Percentiles rank a stretch among this genome's conserved stretches.
Evolutionary conservation across 768 basidiomycete genomes (phyloP).

Genomic region (Panaeolus papilionaceus): DNA sequence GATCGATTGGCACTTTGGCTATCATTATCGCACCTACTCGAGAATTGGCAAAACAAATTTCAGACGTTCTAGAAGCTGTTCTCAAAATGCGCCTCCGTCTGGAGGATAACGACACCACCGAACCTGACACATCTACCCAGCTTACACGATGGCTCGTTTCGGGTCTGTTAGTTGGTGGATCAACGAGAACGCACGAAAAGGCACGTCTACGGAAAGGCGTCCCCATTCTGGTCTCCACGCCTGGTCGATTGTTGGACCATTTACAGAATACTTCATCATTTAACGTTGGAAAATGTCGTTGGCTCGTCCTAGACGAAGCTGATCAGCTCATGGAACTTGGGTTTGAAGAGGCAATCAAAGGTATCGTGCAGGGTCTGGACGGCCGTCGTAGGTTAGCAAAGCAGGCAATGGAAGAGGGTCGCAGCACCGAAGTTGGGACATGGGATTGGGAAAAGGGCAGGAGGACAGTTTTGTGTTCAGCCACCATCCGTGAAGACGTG

Average conservation of each 20-base stretch:
- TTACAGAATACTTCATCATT: slow-evolving; percentile 95
- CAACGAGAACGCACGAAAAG: slow-evolving; percentile 94
- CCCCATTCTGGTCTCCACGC: slow-evolving; percentile 95
- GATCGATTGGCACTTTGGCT: slow-evolving; percentile 93
- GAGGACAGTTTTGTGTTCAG: slow-evolving; percentile 93
- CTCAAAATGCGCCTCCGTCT: slow-evolving; percentile 77
- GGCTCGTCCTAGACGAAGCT: slow-evolving; percentile 97
- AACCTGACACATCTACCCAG: slow-evolving; percentile 47
- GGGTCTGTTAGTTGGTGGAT: slow-evolving; percentile 92
- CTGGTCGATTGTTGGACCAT: slow-evolving; percentile 94
- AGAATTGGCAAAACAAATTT: slow-evolving; percentile 96
- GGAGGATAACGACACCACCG: slow-evolving; percentile 57
- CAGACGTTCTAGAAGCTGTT: slow-evolving; percentile 88
- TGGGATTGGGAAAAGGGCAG: slow-evolving; percentile 85
- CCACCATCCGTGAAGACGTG: slow-evolving; percentile 94
- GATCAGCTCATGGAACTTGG: slow-evolving; percentile 98
- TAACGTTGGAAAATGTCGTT: slow-evolving; percentile 91
- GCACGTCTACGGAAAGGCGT: slow-evolving; percentile 92
- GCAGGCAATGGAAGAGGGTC: slow-evolving; percentile 71
- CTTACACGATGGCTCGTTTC: slow-evolving; percentile 94
- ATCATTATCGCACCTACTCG: slow-evolving; percentile 95
- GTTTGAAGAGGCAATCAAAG: slow-evolving; percentile 94
- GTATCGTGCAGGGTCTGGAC: slow-evolving; percentile 87
- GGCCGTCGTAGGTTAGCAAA: slow-evolving; percentile 78
- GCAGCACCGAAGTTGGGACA: slow-evolving; percentile 74